Conservation (phyloP, 1,284 basidiomycete genomes). For the Leucoagaricus sp. region DNA sequence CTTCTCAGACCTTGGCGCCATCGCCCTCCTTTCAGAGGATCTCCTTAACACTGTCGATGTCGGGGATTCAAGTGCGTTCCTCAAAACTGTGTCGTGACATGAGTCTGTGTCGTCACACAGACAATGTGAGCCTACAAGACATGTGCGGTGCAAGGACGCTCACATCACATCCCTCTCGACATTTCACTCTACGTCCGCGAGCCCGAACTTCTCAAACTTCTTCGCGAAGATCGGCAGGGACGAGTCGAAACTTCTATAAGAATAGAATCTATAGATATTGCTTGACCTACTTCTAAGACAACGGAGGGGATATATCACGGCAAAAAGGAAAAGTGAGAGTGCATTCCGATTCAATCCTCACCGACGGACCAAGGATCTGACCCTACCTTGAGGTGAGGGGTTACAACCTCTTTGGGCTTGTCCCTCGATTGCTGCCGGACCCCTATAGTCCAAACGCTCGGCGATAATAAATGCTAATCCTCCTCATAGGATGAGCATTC, state of each 20-base stretch:
- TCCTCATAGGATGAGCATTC: too few relatives aligned
- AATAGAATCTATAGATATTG: constrained; percentile 5
- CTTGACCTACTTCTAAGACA: constrained; percentile 5
- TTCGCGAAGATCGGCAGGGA: constrained; percentile 6
- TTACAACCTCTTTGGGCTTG: background rate
- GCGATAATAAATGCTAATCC: too few relatives aligned
- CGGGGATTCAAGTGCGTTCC: too few relatives aligned
- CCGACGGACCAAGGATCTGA: constrained; percentile 12
- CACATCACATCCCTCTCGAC: constrained; percentile 88
- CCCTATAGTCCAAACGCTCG: too few relatives aligned
- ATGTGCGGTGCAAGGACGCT: constrained; percentile 65
- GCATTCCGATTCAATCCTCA: too few relatives aligned
- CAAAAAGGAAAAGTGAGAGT: background rate
- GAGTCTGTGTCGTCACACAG: constrained; percentile 91
- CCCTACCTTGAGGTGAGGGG: constrained; percentile 14
- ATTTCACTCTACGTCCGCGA: constrained; percentile 96
- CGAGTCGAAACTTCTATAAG: background rate
- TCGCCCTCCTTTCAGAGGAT: constrained; percentile 82
- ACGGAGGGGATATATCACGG: constrained; percentile 14
- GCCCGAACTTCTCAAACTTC: constrained; percentile 64
- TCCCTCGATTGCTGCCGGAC: background rate
- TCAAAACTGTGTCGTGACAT: too few relatives aligned
- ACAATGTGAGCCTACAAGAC: constrained; percentile 96
- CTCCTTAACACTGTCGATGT: constrained; percentile 74
- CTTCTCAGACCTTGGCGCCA: constrained; percentile 84